These are phyloP conservation scores for Thermothielavioides terrestris DNA, from an alignment of 495 filamentous ascomycete species.

Conservation along the genomic window DNA sequence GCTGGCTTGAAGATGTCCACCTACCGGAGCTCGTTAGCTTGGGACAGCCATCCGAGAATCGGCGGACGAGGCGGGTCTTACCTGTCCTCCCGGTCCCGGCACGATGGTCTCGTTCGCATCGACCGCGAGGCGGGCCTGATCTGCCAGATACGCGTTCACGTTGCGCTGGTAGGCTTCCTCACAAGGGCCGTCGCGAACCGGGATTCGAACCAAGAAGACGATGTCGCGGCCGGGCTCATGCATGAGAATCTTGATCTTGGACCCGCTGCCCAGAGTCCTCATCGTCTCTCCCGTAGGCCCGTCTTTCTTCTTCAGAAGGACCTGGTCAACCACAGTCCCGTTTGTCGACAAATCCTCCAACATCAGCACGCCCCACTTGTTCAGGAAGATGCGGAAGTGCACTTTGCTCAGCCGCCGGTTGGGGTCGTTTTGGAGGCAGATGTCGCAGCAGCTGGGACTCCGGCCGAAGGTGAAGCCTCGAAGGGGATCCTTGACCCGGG, in stretches of 20 bases:
- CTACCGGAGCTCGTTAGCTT: conserved; percentile 6
- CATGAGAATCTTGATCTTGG: conserved; percentile 61
- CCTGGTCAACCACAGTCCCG: conserved; percentile 75
- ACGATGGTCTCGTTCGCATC: conserved; percentile 35
- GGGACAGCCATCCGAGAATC: neutral
- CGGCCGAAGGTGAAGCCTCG: conserved; percentile 82
- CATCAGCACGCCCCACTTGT: conserved; percentile 71
- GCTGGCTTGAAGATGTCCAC: conserved; percentile 25
- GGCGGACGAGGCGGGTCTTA: conserved; percentile 14
- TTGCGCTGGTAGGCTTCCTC: conserved; percentile 52
- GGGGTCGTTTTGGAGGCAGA: conserved; percentile 53
- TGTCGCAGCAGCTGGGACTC: conserved; percentile 60
- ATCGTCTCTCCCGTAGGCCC: conserved; percentile 28
- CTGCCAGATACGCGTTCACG: conserved; percentile 43
- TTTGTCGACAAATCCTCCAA: conserved; percentile 87
- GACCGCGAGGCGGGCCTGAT: conserved; percentile 8
- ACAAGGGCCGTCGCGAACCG: conserved; percentile 51
- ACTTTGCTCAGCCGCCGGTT: conserved; percentile 67
- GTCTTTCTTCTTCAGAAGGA: conserved; percentile 45
- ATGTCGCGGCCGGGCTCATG: conserved; percentile 42
- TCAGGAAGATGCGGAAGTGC: conserved; percentile 88
- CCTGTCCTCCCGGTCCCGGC: conserved; percentile 40
- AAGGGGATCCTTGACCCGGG: conserved; percentile 51
- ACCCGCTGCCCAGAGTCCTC: conserved; percentile 63
- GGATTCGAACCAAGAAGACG: conserved; percentile 79